Evolutionary conservation across 2,329 filamentous ascomycete genomes (phyloP).

Genomic region (Akanthomyces dipterigenus): DNA sequence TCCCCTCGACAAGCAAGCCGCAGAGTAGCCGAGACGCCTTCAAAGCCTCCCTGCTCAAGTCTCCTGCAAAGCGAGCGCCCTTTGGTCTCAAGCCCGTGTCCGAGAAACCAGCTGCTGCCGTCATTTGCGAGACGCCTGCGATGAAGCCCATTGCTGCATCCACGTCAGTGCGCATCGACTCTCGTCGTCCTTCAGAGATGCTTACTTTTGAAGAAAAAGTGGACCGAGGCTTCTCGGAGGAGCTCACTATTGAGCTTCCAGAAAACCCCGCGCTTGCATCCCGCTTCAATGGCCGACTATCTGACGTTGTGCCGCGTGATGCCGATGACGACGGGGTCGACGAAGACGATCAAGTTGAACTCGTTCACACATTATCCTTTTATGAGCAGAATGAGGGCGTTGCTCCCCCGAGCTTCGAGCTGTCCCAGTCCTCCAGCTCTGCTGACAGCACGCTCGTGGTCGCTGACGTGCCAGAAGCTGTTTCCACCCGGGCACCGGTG

Average conservation of each 20-base stretch:
- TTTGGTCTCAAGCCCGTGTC: slow-evolving; percentile 27
- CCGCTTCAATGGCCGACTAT: slow-evolving; percentile 39
- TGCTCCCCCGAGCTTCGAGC: neutral
- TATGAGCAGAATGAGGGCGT: neutral
- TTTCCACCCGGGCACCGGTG: slow-evolving; percentile 9
- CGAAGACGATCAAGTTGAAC: slow-evolving; percentile 17
- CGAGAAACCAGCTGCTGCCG: slow-evolving; percentile 18
- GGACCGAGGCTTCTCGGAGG: slow-evolving; percentile 18
- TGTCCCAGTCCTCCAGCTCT: neutral
- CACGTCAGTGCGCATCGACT: slow-evolving; percentile 21
- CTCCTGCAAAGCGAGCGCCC: slow-evolving; percentile 42
- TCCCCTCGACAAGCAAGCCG: slow-evolving; percentile 20
- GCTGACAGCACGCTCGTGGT: neutral
- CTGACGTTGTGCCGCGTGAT: slow-evolving; percentile 37
- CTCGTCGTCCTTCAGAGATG: slow-evolving; percentile 28
- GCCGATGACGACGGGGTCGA: slow-evolving; percentile 27
- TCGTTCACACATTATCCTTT: slow-evolving; percentile 6
- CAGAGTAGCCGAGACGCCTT: slow-evolving; percentile 32
- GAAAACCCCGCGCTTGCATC: slow-evolving; percentile 29
- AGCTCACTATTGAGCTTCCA: slow-evolving; percentile 24
- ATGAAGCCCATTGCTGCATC: slow-evolving; percentile 31
- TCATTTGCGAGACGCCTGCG: slow-evolving; percentile 24
- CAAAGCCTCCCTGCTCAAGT: slow-evolving; percentile 44
- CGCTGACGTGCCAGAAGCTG: neutral
- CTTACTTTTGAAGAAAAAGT: slow-evolving; percentile 30